A percentile compares a stretch with the other conserved stretches of the same genome.
These are phyloP conservation scores for Picochlorum sp. DNA, from an alignment of 139 green algal species.

Conservation along the genomic window DNA sequence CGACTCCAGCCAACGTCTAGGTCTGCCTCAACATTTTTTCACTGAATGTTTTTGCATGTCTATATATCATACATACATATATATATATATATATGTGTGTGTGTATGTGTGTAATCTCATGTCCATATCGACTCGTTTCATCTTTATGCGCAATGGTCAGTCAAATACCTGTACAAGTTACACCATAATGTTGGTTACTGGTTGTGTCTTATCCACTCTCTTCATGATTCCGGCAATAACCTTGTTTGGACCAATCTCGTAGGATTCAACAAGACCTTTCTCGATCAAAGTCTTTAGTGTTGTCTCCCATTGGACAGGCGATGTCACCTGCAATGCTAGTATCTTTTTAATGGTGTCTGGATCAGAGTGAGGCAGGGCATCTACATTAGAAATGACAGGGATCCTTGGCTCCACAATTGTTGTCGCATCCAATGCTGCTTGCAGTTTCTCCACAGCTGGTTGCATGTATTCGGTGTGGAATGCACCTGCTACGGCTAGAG, in stretches of 20 bases:
- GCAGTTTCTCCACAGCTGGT: constrained; percentile 72
- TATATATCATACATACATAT: not conserved
- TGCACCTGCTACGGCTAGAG: constrained; percentile 89
- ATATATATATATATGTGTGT: not conserved
- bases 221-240: constrained; percentile 96
- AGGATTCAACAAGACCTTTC: constrained; percentile 69
- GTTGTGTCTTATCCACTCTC: constrained; percentile 84
- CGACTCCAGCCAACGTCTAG: constrained; percentile 50
- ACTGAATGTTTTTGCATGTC: too few relatives aligned
- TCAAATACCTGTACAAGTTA: constrained; percentile 15
- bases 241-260: constrained; percentile 77
- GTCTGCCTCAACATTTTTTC: not conserved
- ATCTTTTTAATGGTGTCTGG: constrained; percentile 83
- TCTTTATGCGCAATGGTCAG: not conserved
- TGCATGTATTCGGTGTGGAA: constrained; percentile 97
- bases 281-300: constrained; percentile 76
- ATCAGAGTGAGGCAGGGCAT: constrained; percentile 84
- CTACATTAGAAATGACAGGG: constrained; percentile 96
- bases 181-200: constrained; percentile 50
- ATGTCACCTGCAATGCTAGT: constrained; percentile 85
- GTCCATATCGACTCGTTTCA: too few relatives aligned
- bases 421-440: constrained; percentile 37
- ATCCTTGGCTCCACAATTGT: constrained; percentile 72
- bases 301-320: constrained; percentile 91
- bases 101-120: not conserved